A percentile compares a stretch with the other conserved stretches of the same genome.
These are phyloP conservation scores for Spiromastix sp. DNA, from an alignment of 2,329 filamentous ascomycete genomes.

Conservation along the genomic window DNA sequence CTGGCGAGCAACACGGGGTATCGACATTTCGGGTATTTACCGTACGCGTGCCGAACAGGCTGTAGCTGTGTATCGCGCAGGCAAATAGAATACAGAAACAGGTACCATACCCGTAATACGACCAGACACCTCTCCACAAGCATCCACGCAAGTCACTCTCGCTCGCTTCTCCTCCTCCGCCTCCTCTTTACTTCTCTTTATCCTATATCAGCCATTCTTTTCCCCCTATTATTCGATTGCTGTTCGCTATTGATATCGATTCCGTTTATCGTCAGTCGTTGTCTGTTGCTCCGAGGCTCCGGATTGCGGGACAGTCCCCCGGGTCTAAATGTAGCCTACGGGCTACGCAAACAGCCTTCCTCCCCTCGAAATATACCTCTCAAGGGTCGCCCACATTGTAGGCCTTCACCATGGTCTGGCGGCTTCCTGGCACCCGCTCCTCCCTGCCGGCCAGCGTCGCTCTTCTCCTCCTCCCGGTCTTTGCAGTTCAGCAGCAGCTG, in stretches of 20 bases:
- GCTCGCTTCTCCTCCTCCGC: background rate
- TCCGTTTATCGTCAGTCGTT: background rate
- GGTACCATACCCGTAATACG: no score
- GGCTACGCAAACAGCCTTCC: background rate
- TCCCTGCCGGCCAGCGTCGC: conserved; percentile 47
- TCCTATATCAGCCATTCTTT: background rate
- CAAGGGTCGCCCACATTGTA: conserved; percentile 13
- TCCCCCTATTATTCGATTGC: background rate
- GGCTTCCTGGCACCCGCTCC: conserved; percentile 49
- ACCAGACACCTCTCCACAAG: no score
- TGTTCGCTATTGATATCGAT: background rate
- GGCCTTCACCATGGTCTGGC: conserved; percentile 49
- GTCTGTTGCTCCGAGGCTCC: conserved; percentile 1
- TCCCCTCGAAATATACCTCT: background rate
- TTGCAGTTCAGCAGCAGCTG: conserved; percentile 57
- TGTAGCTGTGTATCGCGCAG: no score
- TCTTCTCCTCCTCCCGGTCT: conserved; percentile 48
- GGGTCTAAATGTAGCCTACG: conserved; percentile 3
- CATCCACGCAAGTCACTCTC: background rate
- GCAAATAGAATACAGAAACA: no score
- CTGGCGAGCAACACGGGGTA: no score
- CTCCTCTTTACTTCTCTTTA: background rate
- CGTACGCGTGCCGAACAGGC: no score
- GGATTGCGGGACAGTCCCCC: no score
- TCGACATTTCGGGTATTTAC: no score